Evolutionary conservation across 768 basidiomycete genomes (phyloP).

Genomic region (Pleurotus salmoneostramineus): DNA sequence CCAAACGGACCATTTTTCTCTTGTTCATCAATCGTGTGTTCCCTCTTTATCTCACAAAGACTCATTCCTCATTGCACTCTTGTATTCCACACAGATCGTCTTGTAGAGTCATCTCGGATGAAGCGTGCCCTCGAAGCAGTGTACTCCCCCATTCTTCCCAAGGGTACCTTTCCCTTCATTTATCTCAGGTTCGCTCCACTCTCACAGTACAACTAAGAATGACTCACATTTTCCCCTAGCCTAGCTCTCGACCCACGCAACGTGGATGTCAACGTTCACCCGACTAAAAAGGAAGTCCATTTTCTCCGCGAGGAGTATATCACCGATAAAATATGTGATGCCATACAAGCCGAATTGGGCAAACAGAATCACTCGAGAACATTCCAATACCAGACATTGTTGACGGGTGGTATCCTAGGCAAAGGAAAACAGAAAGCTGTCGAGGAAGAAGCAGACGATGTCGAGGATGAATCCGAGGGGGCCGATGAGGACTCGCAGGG

Average conservation of each 20-base stretch:
- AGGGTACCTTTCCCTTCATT: constrained; percentile 87
- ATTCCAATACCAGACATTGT: constrained; percentile 74
- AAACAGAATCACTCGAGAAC: constrained; percentile 61
- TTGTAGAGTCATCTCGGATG: constrained; percentile 86
- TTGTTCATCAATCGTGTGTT: constrained; percentile 92
- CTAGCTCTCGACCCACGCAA: constrained; percentile 80
- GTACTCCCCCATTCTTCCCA: constrained; percentile 83
- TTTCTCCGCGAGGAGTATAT: constrained; percentile 91
- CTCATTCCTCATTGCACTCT: neutral
- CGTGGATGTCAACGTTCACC: constrained; percentile 97
- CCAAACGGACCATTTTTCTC: constrained; percentile 79
- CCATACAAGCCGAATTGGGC: constrained; percentile 62
- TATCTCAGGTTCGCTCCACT: constrained; percentile 72
- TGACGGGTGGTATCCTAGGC: constrained; percentile 48
- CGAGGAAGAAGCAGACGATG: constrained; percentile 14
- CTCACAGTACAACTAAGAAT: neutral
- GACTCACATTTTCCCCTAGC: constrained; percentile 31
- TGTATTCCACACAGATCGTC: constrained; percentile 56
- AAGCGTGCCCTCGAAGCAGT: constrained; percentile 84
- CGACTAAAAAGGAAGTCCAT: constrained; percentile 95
- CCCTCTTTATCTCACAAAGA: constrained; percentile 34
- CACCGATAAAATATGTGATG: constrained; percentile 70
- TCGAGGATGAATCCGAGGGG: constrained; percentile 21
- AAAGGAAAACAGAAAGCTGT: constrained; percentile 36
- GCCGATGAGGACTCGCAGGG: constrained; percentile 21